Evolutionary conservation across 2,329 filamentous ascomycete genomes (phyloP), one percentile per base, ranked within the genome.

Genomic region (Cercospora nicotianae): DNA sequence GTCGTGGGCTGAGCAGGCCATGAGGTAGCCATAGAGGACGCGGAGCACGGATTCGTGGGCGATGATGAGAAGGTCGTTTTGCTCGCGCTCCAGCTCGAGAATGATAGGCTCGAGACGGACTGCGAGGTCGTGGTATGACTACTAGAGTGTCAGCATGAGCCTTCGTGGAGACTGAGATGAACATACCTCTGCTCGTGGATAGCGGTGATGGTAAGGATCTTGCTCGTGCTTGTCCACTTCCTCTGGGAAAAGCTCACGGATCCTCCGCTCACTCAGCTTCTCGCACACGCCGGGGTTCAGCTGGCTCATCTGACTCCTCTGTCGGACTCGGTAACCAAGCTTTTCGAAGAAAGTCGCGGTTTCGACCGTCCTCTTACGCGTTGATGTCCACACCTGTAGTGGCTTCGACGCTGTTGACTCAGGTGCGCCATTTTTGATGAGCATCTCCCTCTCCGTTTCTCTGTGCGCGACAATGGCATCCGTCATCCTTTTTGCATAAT

Each of bases 51-150:
- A 96, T 80, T 99, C 95, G 79, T 99, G 95, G 0, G 95, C 95
- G 73, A 99, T 97, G 77, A 99, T 97, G 63, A 99, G 87, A n/a
- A 99, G 86, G 78, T 99, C 95, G 72, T 96, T 96, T 75, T 97
- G 92, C 81, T 99, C 95, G 53, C 95, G 90, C 82, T 99, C 95
- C 13, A 99, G 87, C 79, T 99, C 95, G 31, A 99, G 87, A 76
- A 99, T 99, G 76, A 99, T 97, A 48, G 95, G 96, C 79, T 99
- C 95, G 58, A 99, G 88, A 23, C 95, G 92, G 68, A 99, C 95
- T n/a, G 95, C 95, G 53, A 99, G 89, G 77, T 99, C 95, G 78
- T 99, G 95, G 80, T 99, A 99, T 8, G 94, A 98, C 91, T 97
- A 67, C 60, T 60, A 5, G 64, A 3, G 48, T 10, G 16, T 63